phyloP scores from a whole-genome alignment of 1,284 basidiomycete species.

The Microbotryomycetes sp. region DNA sequence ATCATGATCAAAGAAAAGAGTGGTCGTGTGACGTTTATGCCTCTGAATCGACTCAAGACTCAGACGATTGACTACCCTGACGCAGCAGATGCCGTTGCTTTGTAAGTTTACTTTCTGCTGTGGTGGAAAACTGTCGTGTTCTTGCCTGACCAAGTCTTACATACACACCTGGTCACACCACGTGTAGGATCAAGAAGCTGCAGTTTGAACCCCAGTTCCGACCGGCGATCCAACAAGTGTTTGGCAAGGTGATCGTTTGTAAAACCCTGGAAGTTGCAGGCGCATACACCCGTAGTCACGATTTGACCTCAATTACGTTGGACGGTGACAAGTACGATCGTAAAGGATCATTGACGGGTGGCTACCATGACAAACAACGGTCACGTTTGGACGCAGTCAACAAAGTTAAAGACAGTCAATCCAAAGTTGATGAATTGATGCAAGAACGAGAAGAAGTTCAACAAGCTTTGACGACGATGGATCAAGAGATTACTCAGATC shows the following conservation, averaged over 20 bases:
- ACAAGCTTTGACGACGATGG: constrained; percentile 59
- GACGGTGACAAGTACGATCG: constrained; percentile 97
- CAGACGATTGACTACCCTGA: constrained; percentile 58
- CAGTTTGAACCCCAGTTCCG: constrained; percentile 63
- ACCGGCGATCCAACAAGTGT: constrained; percentile 95
- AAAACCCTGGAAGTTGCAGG: constrained; percentile 85
- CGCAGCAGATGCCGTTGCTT: constrained; percentile 77
- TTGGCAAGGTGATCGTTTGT: constrained; percentile 94
- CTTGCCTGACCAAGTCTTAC: neutral
- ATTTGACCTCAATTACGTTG: constrained; percentile 92
- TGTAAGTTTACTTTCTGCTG: constrained; percentile 31
- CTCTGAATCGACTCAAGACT: constrained; percentile 88
- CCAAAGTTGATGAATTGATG: constrained; percentile 62
- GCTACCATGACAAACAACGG: constrained; percentile 85
- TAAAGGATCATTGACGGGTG: constrained; percentile 91
- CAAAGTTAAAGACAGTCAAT: constrained; percentile 67
- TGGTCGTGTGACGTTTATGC: constrained; percentile 97
- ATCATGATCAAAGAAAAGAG: constrained; percentile 86
- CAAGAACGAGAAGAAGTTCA: constrained; percentile 67
- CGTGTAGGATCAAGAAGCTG: constrained; percentile 59
- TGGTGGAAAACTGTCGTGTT: neutral
- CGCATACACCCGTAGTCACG: constrained; percentile 88
- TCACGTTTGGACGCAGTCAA: constrained; percentile 85
- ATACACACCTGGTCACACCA: neutral
- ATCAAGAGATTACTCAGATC: constrained; percentile 78